Percentiles rank a stretch among this genome's conserved stretches.
These are phyloP conservation scores for Solanum clarkiae DNA, from an alignment of 257 asterid species.

Conservation along the genomic window DNA sequence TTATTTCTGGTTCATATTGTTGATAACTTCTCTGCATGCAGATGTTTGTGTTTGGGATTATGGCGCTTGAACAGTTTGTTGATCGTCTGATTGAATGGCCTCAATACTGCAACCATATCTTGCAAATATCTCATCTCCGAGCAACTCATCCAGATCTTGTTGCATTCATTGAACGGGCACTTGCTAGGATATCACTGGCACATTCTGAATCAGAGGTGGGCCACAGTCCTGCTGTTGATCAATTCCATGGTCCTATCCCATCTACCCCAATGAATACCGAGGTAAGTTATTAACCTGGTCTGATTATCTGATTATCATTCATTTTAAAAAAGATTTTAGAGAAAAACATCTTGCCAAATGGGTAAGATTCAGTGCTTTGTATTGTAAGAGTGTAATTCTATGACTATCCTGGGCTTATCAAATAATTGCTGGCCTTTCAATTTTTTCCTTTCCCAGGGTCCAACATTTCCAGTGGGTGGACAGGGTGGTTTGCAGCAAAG, in stretches of 20 bases:
- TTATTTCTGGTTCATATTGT: conserved; percentile 6
- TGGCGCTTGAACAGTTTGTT: conserved; percentile 84
- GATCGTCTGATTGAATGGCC: conserved; percentile 99
- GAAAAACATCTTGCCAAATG: neutral
- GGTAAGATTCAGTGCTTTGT: neutral
- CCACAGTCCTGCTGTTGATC: conserved; percentile 42
- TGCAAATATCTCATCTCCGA: conserved; percentile 93
- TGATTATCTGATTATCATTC: neutral
- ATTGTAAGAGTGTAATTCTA: neutral
- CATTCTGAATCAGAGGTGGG: conserved; percentile 55
- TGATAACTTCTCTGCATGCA: conserved; percentile 18
- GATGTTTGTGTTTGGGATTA: conserved; percentile 93
- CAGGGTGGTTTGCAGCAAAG: conserved; percentile 38
- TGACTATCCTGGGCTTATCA: neutral
- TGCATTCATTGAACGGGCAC: conserved; percentile 57
- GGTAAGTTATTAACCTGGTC: conserved; percentile 19
- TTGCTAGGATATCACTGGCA: conserved; percentile 51
- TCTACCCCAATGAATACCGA: conserved; percentile 38
- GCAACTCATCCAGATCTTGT: conserved; percentile 62
- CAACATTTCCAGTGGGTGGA: conserved; percentile 44
- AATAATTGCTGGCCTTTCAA: neutral
- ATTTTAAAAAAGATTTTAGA: neutral
- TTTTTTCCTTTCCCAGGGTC: neutral
- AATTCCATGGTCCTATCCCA: conserved; percentile 34
- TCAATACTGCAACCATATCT: conserved; percentile 86